Conservation (phyloP, 1,284 basidiomycete genomes). For the Rhodotorula sp. region DNA sequence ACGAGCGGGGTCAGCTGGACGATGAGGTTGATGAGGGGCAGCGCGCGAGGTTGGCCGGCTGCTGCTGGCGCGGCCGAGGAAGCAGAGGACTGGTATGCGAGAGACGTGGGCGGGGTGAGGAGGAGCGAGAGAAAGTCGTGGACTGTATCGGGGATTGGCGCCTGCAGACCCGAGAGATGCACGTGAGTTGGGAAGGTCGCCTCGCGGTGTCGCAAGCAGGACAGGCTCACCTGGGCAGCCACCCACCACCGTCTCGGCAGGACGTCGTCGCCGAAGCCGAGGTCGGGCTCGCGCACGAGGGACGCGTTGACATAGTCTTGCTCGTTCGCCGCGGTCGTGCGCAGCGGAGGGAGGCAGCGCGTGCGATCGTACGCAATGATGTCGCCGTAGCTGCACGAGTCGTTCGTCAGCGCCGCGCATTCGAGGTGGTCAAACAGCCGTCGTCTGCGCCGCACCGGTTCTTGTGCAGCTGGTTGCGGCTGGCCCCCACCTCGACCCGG, state of each 20-base stretch:
- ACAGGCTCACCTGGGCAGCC: slow-evolving; percentile 61
- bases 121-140: slow-evolving; percentile 73
- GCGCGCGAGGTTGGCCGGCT: not conserved
- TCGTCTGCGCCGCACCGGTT: slow-evolving; percentile 12
- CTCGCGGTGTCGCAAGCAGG: not conserved
- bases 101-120: slow-evolving; percentile 39
- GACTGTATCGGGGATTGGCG: slow-evolving; percentile 66
- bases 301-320: slow-evolving; percentile 72
- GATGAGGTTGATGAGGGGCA: slow-evolving; percentile 49
- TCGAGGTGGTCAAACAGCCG: too few species aligned
- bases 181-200: not conserved
- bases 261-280: slow-evolving; percentile 51
- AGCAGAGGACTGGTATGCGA: not conserved
- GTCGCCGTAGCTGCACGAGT: slow-evolving; percentile 60
- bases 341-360: slow-evolving; percentile 58
- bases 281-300: slow-evolving; percentile 71
- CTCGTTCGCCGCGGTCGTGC: not conserved
- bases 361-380: slow-evolving; percentile 77
- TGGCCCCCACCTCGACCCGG: not conserved
- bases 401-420: not conserved
- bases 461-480: not conserved
- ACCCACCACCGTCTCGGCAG: slow-evolving; percentile 67
- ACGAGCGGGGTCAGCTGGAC: slow-evolving; percentile 73
- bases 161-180: slow-evolving; percentile 47
- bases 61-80: not conserved